Evolutionary conservation across 305 asterid genomes (phyloP).

Genomic region (Stenogyne calaminthoides): DNA sequence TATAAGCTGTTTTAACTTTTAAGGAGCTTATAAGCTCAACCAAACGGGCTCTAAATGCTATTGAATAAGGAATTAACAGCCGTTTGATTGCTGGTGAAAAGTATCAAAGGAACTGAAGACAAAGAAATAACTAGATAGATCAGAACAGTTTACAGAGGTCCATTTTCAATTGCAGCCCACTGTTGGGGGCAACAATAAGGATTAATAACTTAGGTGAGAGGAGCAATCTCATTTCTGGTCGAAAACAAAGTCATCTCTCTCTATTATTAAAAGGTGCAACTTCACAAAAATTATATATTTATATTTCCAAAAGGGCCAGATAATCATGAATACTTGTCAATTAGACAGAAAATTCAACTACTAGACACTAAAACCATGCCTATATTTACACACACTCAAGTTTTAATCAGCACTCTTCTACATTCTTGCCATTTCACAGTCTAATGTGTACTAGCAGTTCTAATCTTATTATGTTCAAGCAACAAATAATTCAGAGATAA

Average conservation of each 20-base stretch:
- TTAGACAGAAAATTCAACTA: conserved; percentile 14
- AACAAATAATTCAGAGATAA: conserved; percentile 6
- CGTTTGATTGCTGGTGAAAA: conserved; percentile 17
- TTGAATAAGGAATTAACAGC: background rate
- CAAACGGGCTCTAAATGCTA: background rate
- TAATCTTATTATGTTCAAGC: background rate
- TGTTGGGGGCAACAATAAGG: background rate
- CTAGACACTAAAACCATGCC: conserved; percentile 6
- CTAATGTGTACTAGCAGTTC: conserved; percentile 8
- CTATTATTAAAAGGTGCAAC: conserved; percentile 16
- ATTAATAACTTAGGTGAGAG: conserved; percentile 7
- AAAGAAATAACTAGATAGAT: background rate
- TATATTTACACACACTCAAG: background rate
- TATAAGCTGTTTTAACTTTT: too few species aligned
- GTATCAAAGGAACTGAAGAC: conserved; percentile 6
- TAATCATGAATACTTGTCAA: conserved; percentile 13
- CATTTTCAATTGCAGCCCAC: conserved; percentile 6
- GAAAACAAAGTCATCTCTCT: conserved; percentile 1
- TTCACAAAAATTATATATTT: background rate
- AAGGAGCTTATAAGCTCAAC: too few species aligned
- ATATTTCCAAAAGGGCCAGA: background rate
- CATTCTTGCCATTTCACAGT: conserved; percentile 4
- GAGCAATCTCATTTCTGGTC: conserved; percentile 3
- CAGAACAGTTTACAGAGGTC: conserved; percentile 3
- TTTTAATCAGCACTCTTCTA: conserved; percentile 12